Evolutionary conservation across 441 rosid genomes (phyloP), one percentile per base, ranked within the genome.

Genomic region (Theobroma grandiflorum): DNA sequence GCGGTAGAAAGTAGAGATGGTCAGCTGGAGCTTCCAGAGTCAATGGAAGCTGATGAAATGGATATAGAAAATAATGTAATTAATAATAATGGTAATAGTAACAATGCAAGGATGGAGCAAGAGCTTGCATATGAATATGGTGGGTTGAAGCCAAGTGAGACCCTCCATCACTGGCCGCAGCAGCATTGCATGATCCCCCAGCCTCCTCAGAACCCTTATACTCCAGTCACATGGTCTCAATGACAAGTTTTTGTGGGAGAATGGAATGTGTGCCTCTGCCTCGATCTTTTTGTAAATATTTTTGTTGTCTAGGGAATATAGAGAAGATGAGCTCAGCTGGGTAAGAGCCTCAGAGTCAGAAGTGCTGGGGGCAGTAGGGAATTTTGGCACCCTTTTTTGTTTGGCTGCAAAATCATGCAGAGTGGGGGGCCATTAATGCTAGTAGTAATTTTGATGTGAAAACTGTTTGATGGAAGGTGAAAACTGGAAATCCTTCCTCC

Each of bases 161-260:
- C 86, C 4, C 55, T 86, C 26, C 90, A 82, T 63, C 91, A 87
- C 53, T 86, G 91, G 93, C 86, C 80, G 40, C 93, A 90, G 72
- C 93, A 86, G 20, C 94, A 92, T 71, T 92, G 94, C 85, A 72
- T 90, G 90, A 70, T 88, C 5, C 90, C 93, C 4, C 90, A 85
- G 20, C 81, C 82, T 37, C 91, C 94, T 11, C 86, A 78, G 18
- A 83, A 81, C 53, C 73, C 81, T 15, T 86, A 87, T 15, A 72
- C 94, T 47, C 92, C 96, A 2, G 82, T 92, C 31, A 70, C 92
- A 18, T 94, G 95, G 94, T 86, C 61, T 55, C 84, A 53, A n/a
- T 90, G 78, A 78, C 74, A 42, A 35, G 0, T 8, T 47, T 9
- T 16, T 20, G 43, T 6, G 14, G 8, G 55, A 4, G 35, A 22